Conservation (phyloP, 1,284 basidiomycete species). For the Leccinum huronense region DNA sequence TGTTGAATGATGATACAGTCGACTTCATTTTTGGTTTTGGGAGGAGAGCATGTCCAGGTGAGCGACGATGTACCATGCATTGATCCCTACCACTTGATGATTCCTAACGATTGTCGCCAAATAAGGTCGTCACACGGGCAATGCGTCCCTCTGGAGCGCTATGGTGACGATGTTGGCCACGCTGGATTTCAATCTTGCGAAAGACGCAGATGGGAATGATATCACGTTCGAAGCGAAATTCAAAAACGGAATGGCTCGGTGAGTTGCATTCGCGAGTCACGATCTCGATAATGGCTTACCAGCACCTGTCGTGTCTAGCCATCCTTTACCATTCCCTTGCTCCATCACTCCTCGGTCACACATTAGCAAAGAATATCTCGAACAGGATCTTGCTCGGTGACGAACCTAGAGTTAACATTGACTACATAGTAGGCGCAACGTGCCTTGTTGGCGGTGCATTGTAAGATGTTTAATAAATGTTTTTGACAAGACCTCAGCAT, state of each 20-base stretch:
- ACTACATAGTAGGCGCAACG: neutral
- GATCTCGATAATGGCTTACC: neutral
- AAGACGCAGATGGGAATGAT: constrained; percentile 19
- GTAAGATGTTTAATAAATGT: neutral
- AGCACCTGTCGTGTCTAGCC: neutral
- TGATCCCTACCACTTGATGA: neutral
- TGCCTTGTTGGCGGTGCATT: neutral
- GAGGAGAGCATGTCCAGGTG: constrained; percentile 25
- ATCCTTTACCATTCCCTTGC: neutral
- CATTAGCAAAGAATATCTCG: constrained; percentile 12
- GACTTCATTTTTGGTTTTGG: constrained; percentile 30
- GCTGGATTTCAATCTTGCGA: constrained; percentile 24
- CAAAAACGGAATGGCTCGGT: constrained; percentile 17
- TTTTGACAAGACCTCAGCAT: too few species aligned
- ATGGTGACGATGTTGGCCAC: constrained; percentile 29
- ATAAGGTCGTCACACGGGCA: constrained; percentile 21
- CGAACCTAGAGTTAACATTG: neutral
- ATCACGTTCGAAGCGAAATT: constrained; percentile 19
- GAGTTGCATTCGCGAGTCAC: neutral
- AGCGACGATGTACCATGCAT: neutral
- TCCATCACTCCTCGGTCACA: constrained; percentile 14
- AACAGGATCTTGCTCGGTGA: constrained; percentile 8
- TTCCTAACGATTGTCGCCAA: neutral
- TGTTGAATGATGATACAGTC: constrained; percentile 19
- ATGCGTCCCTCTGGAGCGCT: constrained; percentile 23